Percentiles rank a stretch among this genome's conserved stretches.
These are phyloP conservation scores for Aspergillus carbonarius DNA, from an alignment of 2,329 filamentous ascomycete genomes.

Conservation along the genomic window DNA sequence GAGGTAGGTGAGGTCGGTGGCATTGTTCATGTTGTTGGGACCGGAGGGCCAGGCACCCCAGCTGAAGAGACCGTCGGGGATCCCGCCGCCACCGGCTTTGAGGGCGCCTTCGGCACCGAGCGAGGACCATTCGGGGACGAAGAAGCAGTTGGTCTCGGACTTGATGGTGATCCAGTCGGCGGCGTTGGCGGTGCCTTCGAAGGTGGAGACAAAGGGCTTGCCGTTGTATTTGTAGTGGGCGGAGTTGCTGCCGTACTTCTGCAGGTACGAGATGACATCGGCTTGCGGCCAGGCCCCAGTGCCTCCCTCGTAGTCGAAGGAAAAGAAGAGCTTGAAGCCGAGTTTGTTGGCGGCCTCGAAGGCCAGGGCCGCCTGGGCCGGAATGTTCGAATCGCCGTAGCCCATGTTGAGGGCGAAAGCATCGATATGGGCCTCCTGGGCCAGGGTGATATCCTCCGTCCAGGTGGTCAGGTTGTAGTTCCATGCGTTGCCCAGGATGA, in stretches of 20 bases:
- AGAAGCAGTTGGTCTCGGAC: slow-evolving; percentile 39
- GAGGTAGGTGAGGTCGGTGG: slow-evolving; percentile 42
- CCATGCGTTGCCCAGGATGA: slow-evolving; percentile 11
- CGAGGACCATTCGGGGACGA: slow-evolving; percentile 49
- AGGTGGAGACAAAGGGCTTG: slow-evolving; percentile 40
- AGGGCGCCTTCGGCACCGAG: slow-evolving; percentile 30
- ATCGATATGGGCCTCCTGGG: slow-evolving; percentile 37
- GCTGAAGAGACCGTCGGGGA: slow-evolving; percentile 28
- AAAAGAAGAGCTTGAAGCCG: slow-evolving; percentile 34
- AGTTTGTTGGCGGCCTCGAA: slow-evolving; percentile 22
- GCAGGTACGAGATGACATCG: slow-evolving; percentile 23
- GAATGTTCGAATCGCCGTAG: slow-evolving; percentile 10
- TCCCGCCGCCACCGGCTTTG: slow-evolving; percentile 29
- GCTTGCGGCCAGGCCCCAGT: slow-evolving; percentile 27
- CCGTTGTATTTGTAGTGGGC: slow-evolving; percentile 28
- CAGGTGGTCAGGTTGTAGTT: slow-evolving; percentile 20
- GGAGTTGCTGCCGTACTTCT: slow-evolving; percentile 17
- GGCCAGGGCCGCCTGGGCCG: slow-evolving; percentile 15
- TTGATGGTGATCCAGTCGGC: slow-evolving; percentile 48
- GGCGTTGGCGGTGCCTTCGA: slow-evolving; percentile 44
- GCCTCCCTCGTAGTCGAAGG: slow-evolving; percentile 35
- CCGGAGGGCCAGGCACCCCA: slow-evolving; percentile 47
- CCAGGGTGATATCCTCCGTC: slow-evolving; percentile 33
- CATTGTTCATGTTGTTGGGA: slow-evolving; percentile 47
- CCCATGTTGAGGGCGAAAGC: slow-evolving; percentile 42